Conservation (phyloP, 139 green algal species). For the Chlamydomonas sp. region DNA sequence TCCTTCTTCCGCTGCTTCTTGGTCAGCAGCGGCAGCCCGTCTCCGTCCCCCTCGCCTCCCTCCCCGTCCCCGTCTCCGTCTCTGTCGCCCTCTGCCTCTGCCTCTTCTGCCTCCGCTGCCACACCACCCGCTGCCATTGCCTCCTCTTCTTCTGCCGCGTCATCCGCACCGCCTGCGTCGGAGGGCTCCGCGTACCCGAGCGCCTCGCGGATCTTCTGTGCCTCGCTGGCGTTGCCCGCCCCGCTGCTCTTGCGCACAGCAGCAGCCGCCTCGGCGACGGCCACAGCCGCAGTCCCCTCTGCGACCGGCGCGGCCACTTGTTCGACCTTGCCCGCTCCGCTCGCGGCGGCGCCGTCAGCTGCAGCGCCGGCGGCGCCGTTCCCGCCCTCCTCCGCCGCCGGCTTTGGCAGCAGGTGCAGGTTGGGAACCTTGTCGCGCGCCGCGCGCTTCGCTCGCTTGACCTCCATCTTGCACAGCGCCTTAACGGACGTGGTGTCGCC, state of each 20-base stretch:
- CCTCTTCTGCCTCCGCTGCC: background rate
- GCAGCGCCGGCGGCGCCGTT: background rate
- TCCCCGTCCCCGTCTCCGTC: background rate
- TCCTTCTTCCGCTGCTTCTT: conserved; percentile 9
- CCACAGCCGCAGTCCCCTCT: background rate
- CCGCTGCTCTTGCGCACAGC: conserved; percentile 7
- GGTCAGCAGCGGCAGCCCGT: background rate
- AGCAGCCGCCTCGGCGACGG: background rate
- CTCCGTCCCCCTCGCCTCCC: background rate
- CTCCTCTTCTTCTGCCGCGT: no score
- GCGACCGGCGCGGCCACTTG: background rate
- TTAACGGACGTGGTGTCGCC: background rate
- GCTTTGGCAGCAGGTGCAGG: no score
- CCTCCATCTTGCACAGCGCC: conserved; percentile 1
- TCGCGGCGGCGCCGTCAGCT: background rate
- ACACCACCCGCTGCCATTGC: background rate
- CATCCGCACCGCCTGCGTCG: background rate
- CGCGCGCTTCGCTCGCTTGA: conserved; percentile 9
- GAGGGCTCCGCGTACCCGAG: conserved; percentile 3
- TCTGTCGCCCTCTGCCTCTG: background rate
- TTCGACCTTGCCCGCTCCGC: background rate
- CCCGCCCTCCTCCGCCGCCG: background rate
- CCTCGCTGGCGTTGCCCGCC: background rate
- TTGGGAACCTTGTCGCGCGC: no score
- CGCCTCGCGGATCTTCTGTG: conserved; percentile 6